These are phyloP conservation scores for Barnettozyma wickerhamii DNA, from an alignment of 805 yeast genomes.

Conservation along the genomic window DNA sequence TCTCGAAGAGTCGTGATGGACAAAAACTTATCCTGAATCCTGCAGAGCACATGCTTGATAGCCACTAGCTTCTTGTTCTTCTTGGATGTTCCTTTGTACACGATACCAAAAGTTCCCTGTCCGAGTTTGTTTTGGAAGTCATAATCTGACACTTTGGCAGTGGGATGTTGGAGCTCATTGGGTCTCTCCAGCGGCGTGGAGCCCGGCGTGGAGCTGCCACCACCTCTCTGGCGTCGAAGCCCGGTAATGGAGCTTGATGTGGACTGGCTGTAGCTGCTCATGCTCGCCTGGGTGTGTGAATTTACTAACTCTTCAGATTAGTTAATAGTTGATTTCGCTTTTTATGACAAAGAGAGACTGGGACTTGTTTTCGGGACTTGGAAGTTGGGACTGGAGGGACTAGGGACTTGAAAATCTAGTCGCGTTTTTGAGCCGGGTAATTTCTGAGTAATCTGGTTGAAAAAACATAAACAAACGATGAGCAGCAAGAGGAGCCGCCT, in stretches of 20 bases:
- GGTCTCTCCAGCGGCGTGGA: background rate
- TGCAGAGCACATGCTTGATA: slow-evolving; percentile 68
- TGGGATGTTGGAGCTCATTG: slow-evolving; percentile 5
- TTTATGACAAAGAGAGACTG: background rate
- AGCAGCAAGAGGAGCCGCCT: background rate
- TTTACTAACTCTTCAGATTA: too few species aligned
- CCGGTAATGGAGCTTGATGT: background rate
- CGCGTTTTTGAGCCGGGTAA: too few species aligned
- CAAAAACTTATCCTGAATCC: slow-evolving; percentile 47
- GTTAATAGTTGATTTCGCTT: too few species aligned
- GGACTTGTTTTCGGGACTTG: too few species aligned
- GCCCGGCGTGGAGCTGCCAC: background rate
- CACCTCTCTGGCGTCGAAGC: slow-evolving; percentile 3
- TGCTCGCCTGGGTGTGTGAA: background rate
- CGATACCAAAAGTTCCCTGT: slow-evolving; percentile 89
- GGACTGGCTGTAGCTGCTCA: background rate
- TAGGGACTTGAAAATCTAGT: too few species aligned
- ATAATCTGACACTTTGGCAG: slow-evolving; percentile 28
- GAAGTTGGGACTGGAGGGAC: too few species aligned
- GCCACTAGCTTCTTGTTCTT: slow-evolving; percentile 58
- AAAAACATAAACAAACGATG: background rate
- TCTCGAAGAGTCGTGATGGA: slow-evolving; percentile 96
- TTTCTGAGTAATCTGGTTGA: too few species aligned
- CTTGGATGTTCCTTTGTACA: slow-evolving; percentile 57
- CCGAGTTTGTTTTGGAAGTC: slow-evolving; percentile 48